Percentiles rank a stretch among this genome's conserved stretches.
phyloP scores from a whole-genome alignment of 108 stramenopile genomes.

The Epithemia pelagica region DNA sequence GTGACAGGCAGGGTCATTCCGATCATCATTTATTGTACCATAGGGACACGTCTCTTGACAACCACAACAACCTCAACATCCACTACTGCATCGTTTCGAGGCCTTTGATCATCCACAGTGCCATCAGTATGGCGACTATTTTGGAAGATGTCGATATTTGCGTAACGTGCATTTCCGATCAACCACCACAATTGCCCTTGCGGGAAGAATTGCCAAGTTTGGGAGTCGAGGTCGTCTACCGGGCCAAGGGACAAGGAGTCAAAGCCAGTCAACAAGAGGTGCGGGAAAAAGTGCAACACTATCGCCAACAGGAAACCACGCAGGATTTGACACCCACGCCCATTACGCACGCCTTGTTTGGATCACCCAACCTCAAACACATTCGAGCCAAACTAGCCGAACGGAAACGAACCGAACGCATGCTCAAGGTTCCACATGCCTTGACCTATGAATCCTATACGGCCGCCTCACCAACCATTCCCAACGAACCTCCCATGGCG shows the following conservation, averaged over 20 bases:
- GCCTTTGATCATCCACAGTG: neutral
- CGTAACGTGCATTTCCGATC: conserved; percentile 41
- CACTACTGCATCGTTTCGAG: no score
- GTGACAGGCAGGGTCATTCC: no score
- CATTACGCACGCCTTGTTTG: neutral
- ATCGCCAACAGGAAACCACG: conserved; percentile 3
- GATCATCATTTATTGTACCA: no score
- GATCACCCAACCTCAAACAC: conserved; percentile 1
- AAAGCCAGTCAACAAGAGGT: conserved; percentile 23
- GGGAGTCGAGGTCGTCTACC: conserved; percentile 54
- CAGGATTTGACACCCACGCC: conserved; percentile 9
- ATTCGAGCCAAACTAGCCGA: conserved; percentile 6
- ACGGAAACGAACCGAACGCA: conserved; percentile 9
- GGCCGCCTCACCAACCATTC: neutral
- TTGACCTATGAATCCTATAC: conserved; percentile 12
- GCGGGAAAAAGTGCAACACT: conserved; percentile 14
- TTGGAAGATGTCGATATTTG: conserved; percentile 42
- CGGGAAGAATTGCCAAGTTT: conserved; percentile 53
- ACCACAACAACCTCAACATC: no score
- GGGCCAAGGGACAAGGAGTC: conserved; percentile 33
- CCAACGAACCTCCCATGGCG: no score
- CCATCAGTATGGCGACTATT: neutral
- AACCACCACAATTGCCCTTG: conserved; percentile 48
- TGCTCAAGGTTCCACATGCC: conserved; percentile 10
- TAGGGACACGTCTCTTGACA: no score